Conservation (phyloP, 2,329 filamentous ascomycete genomes). For the Dactylellina haptotyla region DNA sequence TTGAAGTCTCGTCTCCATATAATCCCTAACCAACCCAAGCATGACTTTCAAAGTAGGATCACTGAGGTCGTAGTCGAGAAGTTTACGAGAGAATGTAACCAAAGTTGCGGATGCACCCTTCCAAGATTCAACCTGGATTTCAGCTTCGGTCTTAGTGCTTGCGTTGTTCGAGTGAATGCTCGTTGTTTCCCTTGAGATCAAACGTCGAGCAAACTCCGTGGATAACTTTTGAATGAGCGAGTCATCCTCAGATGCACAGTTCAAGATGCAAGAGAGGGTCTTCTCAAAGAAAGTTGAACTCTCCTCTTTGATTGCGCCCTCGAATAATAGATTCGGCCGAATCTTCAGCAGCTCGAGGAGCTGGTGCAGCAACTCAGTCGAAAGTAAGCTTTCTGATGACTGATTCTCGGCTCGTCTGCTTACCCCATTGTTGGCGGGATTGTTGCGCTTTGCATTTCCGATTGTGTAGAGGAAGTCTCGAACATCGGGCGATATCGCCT, state of each 20-base stretch:
- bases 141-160: conserved; percentile 39
- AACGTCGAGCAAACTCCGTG: conserved; percentile 43
- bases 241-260: conserved; percentile 51
- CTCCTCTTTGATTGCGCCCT: conserved; percentile 54
- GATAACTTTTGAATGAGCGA: conserved; percentile 45
- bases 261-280: conserved; percentile 49
- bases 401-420: conserved; percentile 51
- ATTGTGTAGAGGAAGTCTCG: conserved; percentile 57
- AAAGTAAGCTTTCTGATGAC: conserved; percentile 58
- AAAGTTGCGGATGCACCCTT: conserved; percentile 57
- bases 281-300: conserved; percentile 52
- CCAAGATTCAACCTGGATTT: conserved; percentile 55
- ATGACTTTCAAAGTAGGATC: conserved; percentile 58
- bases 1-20: conserved; percentile 57
- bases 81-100: conserved; percentile 57
- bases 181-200: conserved; percentile 49
- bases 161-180: conserved; percentile 26
- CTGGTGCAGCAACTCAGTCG: conserved; percentile 57
- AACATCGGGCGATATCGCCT: conserved; percentile 58
- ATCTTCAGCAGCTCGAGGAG: conserved; percentile 58
- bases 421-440: conserved; percentile 21
- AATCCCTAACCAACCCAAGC: conserved; percentile 57
- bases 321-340: conserved; percentile 57
- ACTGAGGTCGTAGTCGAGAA: conserved; percentile 58
- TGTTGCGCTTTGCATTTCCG: conserved; percentile 46